Conservation (phyloP, 2,329 filamentous ascomycete genomes). For the Colletotrichum sp. region DNA sequence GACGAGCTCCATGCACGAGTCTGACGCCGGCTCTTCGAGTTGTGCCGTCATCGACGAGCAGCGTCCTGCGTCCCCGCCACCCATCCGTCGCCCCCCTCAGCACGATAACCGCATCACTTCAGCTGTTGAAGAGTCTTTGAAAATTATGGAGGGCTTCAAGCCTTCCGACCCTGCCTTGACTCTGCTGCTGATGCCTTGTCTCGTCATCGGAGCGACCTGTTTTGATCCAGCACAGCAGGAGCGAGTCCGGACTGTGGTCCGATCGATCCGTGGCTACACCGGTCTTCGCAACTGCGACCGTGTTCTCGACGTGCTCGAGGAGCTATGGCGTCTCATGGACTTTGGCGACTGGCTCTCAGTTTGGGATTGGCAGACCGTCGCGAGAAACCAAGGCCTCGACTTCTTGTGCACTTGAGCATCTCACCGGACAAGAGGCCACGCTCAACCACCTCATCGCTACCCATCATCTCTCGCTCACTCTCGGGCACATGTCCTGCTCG, state of each 20-base stretch:
- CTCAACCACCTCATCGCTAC: not conserved
- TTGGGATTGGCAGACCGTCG: slow-evolving; percentile 70
- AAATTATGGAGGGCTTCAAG: slow-evolving; percentile 59
- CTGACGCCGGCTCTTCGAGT: slow-evolving; percentile 1
- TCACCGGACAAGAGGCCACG: not conserved
- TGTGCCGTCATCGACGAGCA: slow-evolving; percentile 13
- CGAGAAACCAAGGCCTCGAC: slow-evolving; percentile 57
- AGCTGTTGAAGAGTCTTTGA: slow-evolving; percentile 62
- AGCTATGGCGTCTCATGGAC: slow-evolving; percentile 66
- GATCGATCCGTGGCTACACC: slow-evolving; percentile 61
- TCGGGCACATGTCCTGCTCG: not conserved
- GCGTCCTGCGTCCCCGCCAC: slow-evolving; percentile 46
- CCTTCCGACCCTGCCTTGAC: slow-evolving; percentile 65
- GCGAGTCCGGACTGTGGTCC: slow-evolving; percentile 55
- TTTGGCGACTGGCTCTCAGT: slow-evolving; percentile 60
- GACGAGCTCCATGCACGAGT: slow-evolving; percentile 45
- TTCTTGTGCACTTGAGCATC: slow-evolving; percentile 53
- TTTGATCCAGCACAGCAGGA: slow-evolving; percentile 58
- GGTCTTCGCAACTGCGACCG: slow-evolving; percentile 64
- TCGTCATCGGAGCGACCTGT: slow-evolving; percentile 65
- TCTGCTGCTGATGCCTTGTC: slow-evolving; percentile 63
- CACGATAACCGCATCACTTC: slow-evolving; percentile 57
- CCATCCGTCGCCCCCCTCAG: slow-evolving; percentile 50
- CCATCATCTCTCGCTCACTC: not conserved
- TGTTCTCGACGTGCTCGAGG: slow-evolving; percentile 58